A percentile compares a stretch with the other conserved stretches of the same genome.
These are phyloP conservation scores for Clarireedia homoeocarpa DNA, from an alignment of 2,329 filamentous ascomycete genomes.

Conservation along the genomic window DNA sequence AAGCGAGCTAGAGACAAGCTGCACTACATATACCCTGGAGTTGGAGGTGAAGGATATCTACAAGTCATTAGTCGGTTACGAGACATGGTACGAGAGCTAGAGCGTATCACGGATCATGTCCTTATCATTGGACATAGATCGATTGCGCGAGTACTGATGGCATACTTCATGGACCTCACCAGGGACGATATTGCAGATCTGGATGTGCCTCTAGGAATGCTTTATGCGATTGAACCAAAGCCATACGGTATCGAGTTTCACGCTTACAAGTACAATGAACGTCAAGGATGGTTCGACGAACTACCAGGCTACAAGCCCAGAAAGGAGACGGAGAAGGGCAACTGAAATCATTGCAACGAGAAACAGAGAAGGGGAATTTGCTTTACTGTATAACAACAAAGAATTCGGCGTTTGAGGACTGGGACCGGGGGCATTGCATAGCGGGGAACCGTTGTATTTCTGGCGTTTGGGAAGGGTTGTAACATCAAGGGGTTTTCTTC, in stretches of 20 bases:
- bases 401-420: not conserved
- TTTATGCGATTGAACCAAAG: conserved; percentile 94
- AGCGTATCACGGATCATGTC: conserved; percentile 93
- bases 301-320: conserved; percentile 75
- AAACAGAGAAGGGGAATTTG: not conserved
- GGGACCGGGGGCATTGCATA: conserved; percentile 1
- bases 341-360: conserved; percentile 10
- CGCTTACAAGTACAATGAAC: conserved; percentile 82
- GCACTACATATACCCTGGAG: conserved; percentile 91
- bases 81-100: conserved; percentile 92
- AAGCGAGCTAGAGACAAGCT: conserved; percentile 81
- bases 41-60: conserved; percentile 91
- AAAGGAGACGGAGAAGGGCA: conserved; percentile 34
- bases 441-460: not conserved
- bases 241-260: conserved; percentile 97
- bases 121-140: conserved; percentile 89
- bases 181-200: conserved; percentile 89
- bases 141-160: conserved; percentile 83
- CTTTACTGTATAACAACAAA: not conserved
- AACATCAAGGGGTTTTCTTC: too few relatives aligned
- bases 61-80: conserved; percentile 94
- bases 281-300: conserved; percentile 73
- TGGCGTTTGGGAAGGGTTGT: too few relatives aligned
- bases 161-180: conserved; percentile 91
- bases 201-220: conserved; percentile 85